These are phyloP conservation scores for Limonium bicolor DNA, from an alignment of 148 eudicot species.

Conservation along the genomic window DNA sequence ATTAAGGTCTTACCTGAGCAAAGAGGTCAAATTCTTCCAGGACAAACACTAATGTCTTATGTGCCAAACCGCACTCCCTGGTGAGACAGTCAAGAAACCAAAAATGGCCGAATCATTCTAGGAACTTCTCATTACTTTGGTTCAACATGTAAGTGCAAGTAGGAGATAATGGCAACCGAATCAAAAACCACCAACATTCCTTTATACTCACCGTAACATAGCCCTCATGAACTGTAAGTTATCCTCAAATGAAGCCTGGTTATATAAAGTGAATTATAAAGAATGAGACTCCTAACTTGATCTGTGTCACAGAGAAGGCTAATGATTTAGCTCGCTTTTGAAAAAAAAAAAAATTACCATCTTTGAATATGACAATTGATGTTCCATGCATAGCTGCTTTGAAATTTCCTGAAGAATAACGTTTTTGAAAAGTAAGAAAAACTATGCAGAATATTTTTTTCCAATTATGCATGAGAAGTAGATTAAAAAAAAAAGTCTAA, in stretches of 20 bases:
- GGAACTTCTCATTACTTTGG: neutral
- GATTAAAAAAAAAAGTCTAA: slow-evolving; percentile 15
- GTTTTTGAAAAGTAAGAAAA: slow-evolving; percentile 3
- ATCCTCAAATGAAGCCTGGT: slow-evolving; percentile 97
- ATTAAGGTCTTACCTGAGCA: slow-evolving; percentile 45
- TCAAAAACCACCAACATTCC: neutral
- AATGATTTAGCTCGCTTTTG: too few relatives aligned
- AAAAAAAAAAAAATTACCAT: slow-evolving; percentile 45
- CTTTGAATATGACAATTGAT: slow-evolving; percentile 63
- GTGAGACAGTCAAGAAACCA: slow-evolving; percentile 1
- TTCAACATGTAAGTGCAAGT: neutral
- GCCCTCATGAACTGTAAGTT: slow-evolving; percentile 71
- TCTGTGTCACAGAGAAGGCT: too few relatives aligned
- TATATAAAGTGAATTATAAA: too few relatives aligned
- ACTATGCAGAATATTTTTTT: neutral
- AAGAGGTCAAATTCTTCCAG: slow-evolving; percentile 88
- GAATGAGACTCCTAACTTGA: too few relatives aligned
- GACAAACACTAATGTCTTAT: slow-evolving; percentile 75
- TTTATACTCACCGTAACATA: slow-evolving; percentile 55
- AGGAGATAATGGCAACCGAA: too few relatives aligned
- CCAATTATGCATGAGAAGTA: too few relatives aligned
- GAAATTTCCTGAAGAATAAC: slow-evolving; percentile 60
- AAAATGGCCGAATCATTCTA: neutral
- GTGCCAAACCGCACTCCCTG: slow-evolving; percentile 98
- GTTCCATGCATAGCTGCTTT: slow-evolving; percentile 69